Percentiles rank a stretch among this genome's conserved stretches.
These are phyloP conservation scores for Penicillium ucsense DNA, from an alignment of 495 filamentous ascomycete genomes.

Conservation along the genomic window DNA sequence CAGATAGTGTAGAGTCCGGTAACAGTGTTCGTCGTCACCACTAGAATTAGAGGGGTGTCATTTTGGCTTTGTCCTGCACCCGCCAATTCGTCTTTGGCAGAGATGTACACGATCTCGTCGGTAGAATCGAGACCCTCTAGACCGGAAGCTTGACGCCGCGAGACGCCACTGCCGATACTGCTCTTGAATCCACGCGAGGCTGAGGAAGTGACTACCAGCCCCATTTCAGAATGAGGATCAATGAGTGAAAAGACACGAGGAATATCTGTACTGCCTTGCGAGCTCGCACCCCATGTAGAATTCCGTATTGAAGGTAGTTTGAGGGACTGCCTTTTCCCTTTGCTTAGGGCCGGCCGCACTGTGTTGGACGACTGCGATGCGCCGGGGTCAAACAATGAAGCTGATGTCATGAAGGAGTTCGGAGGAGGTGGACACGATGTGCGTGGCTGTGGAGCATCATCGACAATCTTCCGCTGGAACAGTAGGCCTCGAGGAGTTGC, in stretches of 20 bases:
- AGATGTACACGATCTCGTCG: slow-evolving; percentile 78
- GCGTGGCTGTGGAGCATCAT: slow-evolving; percentile 15
- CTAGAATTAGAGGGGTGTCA: slow-evolving; percentile 51
- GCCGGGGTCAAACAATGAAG: slow-evolving; percentile 38
- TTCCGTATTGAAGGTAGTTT: slow-evolving; percentile 16
- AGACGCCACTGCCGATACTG: slow-evolving; percentile 11
- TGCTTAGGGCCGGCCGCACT: slow-evolving; percentile 25
- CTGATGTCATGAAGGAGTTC: slow-evolving; percentile 69
- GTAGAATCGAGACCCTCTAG: slow-evolving; percentile 49
- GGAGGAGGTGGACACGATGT: slow-evolving; percentile 52
- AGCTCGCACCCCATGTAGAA: slow-evolving; percentile 18
- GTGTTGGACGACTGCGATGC: slow-evolving; percentile 37
- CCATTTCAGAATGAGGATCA: slow-evolving; percentile 79
- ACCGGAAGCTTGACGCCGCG: slow-evolving; percentile 21
- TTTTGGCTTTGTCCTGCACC: slow-evolving; percentile 7
- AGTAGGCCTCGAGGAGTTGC: slow-evolving; percentile 73
- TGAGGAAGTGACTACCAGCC: slow-evolving; percentile 59
- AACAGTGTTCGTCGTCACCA: slow-evolving; percentile 70
- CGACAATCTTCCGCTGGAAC: slow-evolving; percentile 61
- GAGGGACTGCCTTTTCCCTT: slow-evolving; percentile 26
- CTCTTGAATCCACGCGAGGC: slow-evolving; percentile 23
- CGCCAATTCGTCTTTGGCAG: slow-evolving; percentile 43
- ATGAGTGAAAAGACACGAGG: slow-evolving; percentile 78
- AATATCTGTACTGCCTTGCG: slow-evolving; percentile 44
- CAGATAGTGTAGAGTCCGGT: slow-evolving; percentile 68